Conservation (phyloP, 2,329 filamentous ascomycete species). For the Fusarium ramigenum region DNA sequence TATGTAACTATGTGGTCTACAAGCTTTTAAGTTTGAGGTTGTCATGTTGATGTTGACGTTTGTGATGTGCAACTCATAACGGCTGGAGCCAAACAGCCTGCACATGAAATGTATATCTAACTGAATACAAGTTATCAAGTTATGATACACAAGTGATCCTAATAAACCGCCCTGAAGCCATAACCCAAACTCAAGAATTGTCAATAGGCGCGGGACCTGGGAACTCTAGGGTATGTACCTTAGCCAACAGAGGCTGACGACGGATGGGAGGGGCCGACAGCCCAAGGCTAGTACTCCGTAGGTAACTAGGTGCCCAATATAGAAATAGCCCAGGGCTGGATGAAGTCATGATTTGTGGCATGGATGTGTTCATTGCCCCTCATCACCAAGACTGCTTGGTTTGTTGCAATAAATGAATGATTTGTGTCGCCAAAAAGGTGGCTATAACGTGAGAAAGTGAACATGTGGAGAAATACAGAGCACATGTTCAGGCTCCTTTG, state of each 20-base stretch:
- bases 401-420: not conserved
- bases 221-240: slow-evolving; percentile 33
- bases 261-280: slow-evolving; percentile 13
- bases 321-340: slow-evolving; percentile 36
- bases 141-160: too few relatives aligned
- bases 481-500: not conserved
- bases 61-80: not conserved
- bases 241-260: not conserved
- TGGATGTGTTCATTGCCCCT: slow-evolving; percentile 14
- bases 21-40: not conserved
- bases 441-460: not conserved
- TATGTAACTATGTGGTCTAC: too few relatives aligned
- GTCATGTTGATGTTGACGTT: not conserved
- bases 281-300: not conserved
- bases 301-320: not conserved
- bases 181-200: not conserved
- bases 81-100: not conserved
- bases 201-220: not conserved
- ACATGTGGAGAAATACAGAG: not conserved
- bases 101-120: not conserved
- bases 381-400: not conserved
- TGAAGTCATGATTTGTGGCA: slow-evolving; percentile 37
- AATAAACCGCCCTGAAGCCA: not conserved
- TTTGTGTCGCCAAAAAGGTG: not conserved
- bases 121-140: not conserved